Base-by-base conservation (phyloP, 2,329 filamentous ascomycete species). In the Neonectria ditissima region DNA sequence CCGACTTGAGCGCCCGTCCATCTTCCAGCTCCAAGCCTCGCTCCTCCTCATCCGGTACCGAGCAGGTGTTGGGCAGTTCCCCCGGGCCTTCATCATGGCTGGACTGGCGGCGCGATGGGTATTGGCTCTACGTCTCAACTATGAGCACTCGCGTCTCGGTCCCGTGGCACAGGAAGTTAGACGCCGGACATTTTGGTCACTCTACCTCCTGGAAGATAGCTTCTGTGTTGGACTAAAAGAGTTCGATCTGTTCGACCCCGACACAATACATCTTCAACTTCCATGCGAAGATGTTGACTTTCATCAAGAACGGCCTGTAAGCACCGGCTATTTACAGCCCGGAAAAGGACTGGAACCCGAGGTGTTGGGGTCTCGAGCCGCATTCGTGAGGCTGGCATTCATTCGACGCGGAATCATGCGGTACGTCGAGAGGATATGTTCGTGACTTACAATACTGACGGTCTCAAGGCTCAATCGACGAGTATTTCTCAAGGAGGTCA, bases 11-110 rank as follows among this genome's bases (percentile, higher is more conserved):
- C 62, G 65, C 2, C 72, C 72, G 1, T 74, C 72, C 13, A 74
- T 74, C 22, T 74, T 74, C n/a, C 73, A 74, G 20, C 54, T 74
- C 5, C 72, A 74, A 44, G 70, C 71, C 7, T 74, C 71, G 1
- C 55, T 74, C 0, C 62, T 74, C 2, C 59, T 74, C 1, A 74
- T 74, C 8, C 67, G 71, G n/a, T 74, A 74, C 10, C 53, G 71
- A 14, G 71, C 72, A 1, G 72, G 63, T 1, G 69, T 74, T 2
- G 72, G 72, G 16, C 69, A 74, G 16, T 74, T 74, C 10, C 67
- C 72, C 0, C 66, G 71, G 8, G 72, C 72, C 1, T 74, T 74
- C 44, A 74, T 74, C 22, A 73, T 74, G 71, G 72, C 72, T 5
- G 72, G 72, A 0, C 70, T 74, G 5, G 67, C 67, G 1, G 72